Evolutionary conservation across 1,284 basidiomycete species (phyloP), one percentile per base, ranked within the genome.

Genomic region (Microbotryum intermedium): DNA sequence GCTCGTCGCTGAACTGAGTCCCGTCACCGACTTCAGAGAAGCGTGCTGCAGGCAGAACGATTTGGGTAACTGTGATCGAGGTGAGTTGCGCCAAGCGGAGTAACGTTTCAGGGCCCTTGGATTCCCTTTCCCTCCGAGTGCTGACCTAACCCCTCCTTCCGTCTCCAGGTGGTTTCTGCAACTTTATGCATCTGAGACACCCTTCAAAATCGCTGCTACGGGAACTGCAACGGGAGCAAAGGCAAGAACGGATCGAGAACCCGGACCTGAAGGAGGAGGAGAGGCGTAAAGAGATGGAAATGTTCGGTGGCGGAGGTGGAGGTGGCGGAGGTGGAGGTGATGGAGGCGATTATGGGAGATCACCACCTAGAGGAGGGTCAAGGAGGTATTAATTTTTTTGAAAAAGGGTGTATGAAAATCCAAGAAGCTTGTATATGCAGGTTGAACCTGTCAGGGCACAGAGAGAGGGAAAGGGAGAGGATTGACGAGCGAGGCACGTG

Each of bases 11-110:
- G 95, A 99, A 73, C 81, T 99, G 26, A 94, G 90, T 1, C 95
- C 95, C 6, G 95, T 99, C 18, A 98, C 93, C 39, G 95, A 99
- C 77, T 99, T 99, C 75, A 85, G 94, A 56, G 95, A 99, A 77
- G 94, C 94, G 0, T 98, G 95, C 75, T 99, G 95, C 76, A 82
- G 95, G 51, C 95, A 98, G 76, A 97, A 97, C 71, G 92, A 97
- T 75, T 87, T 95, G 69, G 93, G 94, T 11, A 91, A 97, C 48
- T 77, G 76, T 69, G 73, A 75, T 58, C 69, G 75, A 11, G 76
- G 74, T 39, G 34, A 39, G 34, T 39, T 11, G 34, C 34, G 34
- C 34, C 11, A 39, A 39, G 13, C 34, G 4, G 11, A 39, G 34
- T 16, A 4, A 39, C 34, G 34, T 39, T 39, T 39, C 4, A 16